A percentile compares a stretch with the other conserved stretches of the same genome.
Conservation (phyloP, 371 early-diverging fungal species). For the Batrachochytrium dendrobatidis region DNA sequence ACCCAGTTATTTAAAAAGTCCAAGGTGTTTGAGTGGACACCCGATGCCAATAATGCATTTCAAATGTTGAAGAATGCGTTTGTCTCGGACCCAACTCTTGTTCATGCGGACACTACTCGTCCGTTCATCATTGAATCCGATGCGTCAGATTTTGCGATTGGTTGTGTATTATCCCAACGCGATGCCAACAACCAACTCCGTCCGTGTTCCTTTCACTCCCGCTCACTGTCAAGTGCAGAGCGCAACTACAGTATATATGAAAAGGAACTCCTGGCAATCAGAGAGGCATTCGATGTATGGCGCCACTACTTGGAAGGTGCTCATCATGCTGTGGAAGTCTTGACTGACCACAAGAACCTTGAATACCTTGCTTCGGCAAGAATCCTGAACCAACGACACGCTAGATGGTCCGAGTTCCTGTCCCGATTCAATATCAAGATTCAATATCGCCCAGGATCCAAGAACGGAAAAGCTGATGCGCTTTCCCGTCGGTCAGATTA, state of each 20-base stretch:
- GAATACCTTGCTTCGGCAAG: slow-evolving; percentile 28
- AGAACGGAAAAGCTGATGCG: slow-evolving; percentile 38
- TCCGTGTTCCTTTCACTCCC: slow-evolving; percentile 37
- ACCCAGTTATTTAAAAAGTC: slow-evolving; percentile 10
- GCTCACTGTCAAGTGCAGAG: slow-evolving; percentile 16
- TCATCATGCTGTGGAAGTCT: slow-evolving; percentile 24
- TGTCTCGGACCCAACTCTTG: slow-evolving; percentile 25
- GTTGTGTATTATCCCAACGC: slow-evolving; percentile 46
- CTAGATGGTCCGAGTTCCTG: slow-evolving; percentile 29
- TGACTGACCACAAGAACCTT: slow-evolving; percentile 46
- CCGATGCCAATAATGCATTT: slow-evolving; percentile 28
- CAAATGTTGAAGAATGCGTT: slow-evolving; percentile 30
- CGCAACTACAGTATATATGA: slow-evolving; percentile 41
- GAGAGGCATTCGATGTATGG: slow-evolving; percentile 36
- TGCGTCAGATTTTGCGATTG: slow-evolving; percentile 41
- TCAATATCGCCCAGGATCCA: slow-evolving; percentile 31
- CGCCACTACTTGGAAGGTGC: slow-evolving; percentile 30
- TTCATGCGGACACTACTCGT: slow-evolving; percentile 17
- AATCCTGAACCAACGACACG: slow-evolving; percentile 30
- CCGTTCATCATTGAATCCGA: slow-evolving; percentile 40
- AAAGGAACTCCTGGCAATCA: slow-evolving; percentile 43
- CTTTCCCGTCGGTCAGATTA: slow-evolving; percentile 29
- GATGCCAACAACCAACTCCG: slow-evolving; percentile 13
- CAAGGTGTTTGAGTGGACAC: slow-evolving; percentile 18
- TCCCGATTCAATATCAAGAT: slow-evolving; percentile 32